Conservation (phyloP, 2,329 filamentous ascomycete genomes). For the Tolypocladium nubicola region DNA sequence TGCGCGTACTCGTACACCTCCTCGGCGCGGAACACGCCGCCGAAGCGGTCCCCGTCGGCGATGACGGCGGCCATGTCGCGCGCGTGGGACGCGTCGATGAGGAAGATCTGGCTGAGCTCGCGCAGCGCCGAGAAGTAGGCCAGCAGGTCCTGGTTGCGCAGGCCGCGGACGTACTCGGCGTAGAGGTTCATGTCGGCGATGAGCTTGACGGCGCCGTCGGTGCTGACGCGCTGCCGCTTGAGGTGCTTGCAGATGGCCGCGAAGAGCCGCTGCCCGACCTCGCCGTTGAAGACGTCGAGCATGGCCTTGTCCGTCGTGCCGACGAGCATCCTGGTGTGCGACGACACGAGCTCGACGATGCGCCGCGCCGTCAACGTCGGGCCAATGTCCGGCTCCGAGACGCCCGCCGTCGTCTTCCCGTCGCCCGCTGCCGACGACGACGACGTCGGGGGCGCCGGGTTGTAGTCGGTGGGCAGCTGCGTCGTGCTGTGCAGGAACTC, state of each 20-base stretch:
- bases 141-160: conserved; percentile 74
- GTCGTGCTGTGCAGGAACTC: conserved; percentile 89
- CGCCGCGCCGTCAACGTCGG: conserved; percentile 69
- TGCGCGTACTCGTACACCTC: conserved; percentile 98
- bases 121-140: conserved; percentile 87
- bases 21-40: conserved; percentile 86
- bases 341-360: conserved; percentile 75
- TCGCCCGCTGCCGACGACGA: conserved; percentile 13
- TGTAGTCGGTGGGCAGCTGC: conserved; percentile 82
- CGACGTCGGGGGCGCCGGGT: conserved; percentile 42
- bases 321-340: conserved; percentile 84
- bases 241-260: conserved; percentile 91
- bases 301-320: conserved; percentile 97
- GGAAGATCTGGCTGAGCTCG: conserved; percentile 89
- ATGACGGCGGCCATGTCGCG: conserved; percentile 95
- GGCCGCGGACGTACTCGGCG: conserved; percentile 69
- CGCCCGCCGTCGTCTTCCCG: conserved; percentile 17
- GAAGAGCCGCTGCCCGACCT: conserved; percentile 89
- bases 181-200: conserved; percentile 97
- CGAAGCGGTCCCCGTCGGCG: conserved; percentile 80
- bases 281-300: conserved; percentile 96
- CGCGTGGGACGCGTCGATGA: conserved; percentile 74
- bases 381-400: conserved; percentile 38
- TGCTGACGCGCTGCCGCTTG: conserved; percentile 87
- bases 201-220: conserved; percentile 79